A percentile compares a stretch with the other conserved stretches of the same genome.
Evolutionary conservation across 1,284 basidiomycete genomes (phyloP).

Genomic region (Sanghuangporus baumii): DNA sequence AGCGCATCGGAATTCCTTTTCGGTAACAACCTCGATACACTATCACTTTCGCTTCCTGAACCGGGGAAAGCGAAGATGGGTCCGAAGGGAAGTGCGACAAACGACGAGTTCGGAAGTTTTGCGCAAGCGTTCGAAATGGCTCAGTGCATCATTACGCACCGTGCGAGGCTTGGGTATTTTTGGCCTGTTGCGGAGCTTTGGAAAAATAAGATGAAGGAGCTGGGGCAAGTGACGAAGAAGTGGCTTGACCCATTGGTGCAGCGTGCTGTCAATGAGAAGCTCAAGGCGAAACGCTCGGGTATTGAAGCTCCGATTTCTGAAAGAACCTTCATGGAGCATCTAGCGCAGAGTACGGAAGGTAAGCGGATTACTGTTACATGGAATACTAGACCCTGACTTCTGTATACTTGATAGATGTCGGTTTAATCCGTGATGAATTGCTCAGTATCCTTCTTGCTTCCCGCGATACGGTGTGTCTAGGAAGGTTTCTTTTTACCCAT

Average conservation of each 20-base stretch:
- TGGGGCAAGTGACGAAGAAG: constrained; percentile 45
- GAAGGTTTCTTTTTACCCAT: background rate
- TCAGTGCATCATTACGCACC: constrained; percentile 48
- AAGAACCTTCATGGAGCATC: constrained; percentile 61
- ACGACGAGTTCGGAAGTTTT: constrained; percentile 58
- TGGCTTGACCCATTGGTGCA: constrained; percentile 62
- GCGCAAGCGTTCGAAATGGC: constrained; percentile 57
- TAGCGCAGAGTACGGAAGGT: constrained; percentile 62
- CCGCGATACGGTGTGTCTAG: constrained; percentile 56
- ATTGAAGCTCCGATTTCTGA: constrained; percentile 38
- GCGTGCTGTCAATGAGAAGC: constrained; percentile 43
- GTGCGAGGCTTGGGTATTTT: constrained; percentile 50
- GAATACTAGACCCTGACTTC: background rate
- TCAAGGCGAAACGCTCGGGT: constrained; percentile 33
- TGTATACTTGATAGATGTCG: constrained; percentile 34
- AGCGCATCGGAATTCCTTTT: constrained; percentile 67
- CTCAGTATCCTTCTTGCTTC: constrained; percentile 70
- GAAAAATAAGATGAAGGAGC: constrained; percentile 47
- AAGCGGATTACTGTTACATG: constrained; percentile 19
- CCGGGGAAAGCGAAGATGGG: constrained; percentile 41
- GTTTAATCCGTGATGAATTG: constrained; percentile 61
- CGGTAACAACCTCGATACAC: constrained; percentile 55
- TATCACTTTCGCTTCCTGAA: constrained; percentile 47
- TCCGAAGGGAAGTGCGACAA: constrained; percentile 54
- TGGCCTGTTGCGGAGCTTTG: constrained; percentile 68